Percentiles rank a stretch among this genome's conserved stretches.
These are phyloP conservation scores for Leishmania mexicana DNA, from an alignment of 208 protist species.

Conservation along the genomic window DNA sequence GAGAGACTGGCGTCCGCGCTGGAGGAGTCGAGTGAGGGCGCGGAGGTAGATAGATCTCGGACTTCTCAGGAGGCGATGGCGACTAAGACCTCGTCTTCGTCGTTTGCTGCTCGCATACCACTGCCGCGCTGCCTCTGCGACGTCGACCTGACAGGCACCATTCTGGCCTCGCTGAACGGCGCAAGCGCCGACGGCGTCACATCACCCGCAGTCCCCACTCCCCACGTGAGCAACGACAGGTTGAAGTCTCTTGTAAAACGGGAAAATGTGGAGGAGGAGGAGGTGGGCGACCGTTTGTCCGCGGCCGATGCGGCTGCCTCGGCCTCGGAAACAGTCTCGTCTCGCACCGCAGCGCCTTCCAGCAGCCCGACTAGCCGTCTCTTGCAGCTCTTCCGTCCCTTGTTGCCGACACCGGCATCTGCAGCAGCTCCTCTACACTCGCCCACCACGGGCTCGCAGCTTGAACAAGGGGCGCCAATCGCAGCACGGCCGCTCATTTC, in stretches of 20 bases:
- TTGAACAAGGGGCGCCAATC: not conserved
- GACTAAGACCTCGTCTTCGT: not conserved
- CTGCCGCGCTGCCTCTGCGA: slow-evolving; percentile 17
- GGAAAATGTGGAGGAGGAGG: slow-evolving; percentile 8
- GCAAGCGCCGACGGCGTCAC: not conserved
- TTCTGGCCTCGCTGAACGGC: slow-evolving; percentile 10
- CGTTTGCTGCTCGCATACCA: slow-evolving; percentile 4
- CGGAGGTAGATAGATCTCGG: not conserved
- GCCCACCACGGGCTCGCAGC: not conserved
- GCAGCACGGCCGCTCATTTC: slow-evolving; percentile 38
- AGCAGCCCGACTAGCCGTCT: slow-evolving; percentile 12
- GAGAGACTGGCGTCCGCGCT: slow-evolving; percentile 31
- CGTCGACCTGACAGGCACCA: slow-evolving; percentile 18
- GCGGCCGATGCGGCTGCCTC: not conserved
- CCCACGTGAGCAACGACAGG: not conserved
- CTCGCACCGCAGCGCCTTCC: not conserved
- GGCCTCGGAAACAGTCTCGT: not conserved
- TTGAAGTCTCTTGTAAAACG: not conserved
- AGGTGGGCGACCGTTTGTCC: not conserved
- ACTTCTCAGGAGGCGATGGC: not conserved
- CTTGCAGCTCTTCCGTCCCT: slow-evolving; percentile 18
- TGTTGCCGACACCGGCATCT: not conserved
- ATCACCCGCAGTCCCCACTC: not conserved
- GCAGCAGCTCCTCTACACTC: not conserved
- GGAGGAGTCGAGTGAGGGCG: slow-evolving; percentile 18